These are phyloP conservation scores for Amylocarpus encephaloides DNA, from an alignment of 2,329 filamentous ascomycete genomes.

Conservation along the genomic window DNA sequence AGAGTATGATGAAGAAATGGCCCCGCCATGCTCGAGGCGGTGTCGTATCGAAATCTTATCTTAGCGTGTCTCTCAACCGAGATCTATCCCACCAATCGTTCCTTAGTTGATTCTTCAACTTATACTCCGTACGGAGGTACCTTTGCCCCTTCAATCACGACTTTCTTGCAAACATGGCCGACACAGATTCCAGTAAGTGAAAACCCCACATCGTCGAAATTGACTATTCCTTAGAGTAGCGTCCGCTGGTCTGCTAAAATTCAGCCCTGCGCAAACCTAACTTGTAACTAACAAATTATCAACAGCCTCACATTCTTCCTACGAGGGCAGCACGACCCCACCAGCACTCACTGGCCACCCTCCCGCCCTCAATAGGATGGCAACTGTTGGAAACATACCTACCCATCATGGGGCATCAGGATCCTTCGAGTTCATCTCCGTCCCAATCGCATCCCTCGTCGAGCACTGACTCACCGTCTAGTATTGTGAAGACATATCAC, in stretches of 20 bases:
- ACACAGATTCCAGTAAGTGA: conserved; percentile 6
- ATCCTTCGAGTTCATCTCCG: conserved; percentile 25
- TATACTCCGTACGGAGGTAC: no score
- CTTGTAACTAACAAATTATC: conserved; percentile 11
- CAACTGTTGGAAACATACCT: conserved; percentile 24
- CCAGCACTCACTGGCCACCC: conserved; percentile 25
- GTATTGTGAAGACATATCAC: conserved; percentile 60
- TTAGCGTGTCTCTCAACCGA: conserved; percentile 2
- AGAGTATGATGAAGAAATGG: background rate
- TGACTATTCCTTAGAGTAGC: conserved; percentile 1
- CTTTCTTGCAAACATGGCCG: conserved; percentile 5
- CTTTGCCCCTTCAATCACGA: background rate
- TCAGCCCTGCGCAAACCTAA: conserved; percentile 11
- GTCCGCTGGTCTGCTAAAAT: background rate
- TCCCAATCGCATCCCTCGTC: background rate
- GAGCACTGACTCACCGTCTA: conserved; percentile 26
- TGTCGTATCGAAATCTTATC: background rate
- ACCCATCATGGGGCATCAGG: conserved; percentile 12
- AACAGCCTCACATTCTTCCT: conserved; percentile 16
- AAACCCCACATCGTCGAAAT: background rate
- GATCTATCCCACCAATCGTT: no score
- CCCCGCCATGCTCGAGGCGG: background rate
- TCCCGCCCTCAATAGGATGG: conserved; percentile 28
- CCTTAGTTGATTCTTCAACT: no score
- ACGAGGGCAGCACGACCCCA: conserved; percentile 28